phyloP scores from a whole-genome alignment of 768 basidiomycete genomes.

The Collybia sp. region DNA sequence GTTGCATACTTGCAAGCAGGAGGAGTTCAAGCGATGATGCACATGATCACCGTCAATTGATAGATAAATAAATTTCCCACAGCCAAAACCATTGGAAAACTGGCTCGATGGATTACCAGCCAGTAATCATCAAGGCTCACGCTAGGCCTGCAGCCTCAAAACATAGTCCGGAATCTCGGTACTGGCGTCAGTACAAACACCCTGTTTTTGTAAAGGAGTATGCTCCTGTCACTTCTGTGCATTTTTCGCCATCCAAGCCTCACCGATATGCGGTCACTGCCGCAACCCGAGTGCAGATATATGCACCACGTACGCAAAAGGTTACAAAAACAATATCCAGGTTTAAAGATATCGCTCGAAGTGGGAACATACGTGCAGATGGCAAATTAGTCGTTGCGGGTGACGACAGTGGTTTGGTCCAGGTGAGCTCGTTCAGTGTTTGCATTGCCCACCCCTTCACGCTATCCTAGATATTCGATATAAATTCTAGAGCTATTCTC shows the following conservation, averaged over 20 bases:
- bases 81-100: too few relatives aligned
- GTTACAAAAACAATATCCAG: conserved; percentile 94
- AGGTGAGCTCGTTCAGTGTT: conserved; percentile 38
- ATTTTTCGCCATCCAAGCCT: conserved; percentile 84
- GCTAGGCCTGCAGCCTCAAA: conserved; percentile 48
- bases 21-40: too few relatives aligned
- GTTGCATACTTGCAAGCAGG: conserved; percentile 5
- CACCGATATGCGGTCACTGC: conserved; percentile 96
- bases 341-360: conserved; percentile 94
- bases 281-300: conserved; percentile 90
- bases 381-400: conserved; percentile 95
- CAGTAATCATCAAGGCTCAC: conserved; percentile 63
- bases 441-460: not conserved
- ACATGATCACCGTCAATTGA: too few relatives aligned
- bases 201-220: conserved; percentile 97
- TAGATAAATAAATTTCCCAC: too few relatives aligned
- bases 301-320: conserved; percentile 94
- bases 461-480: conserved; percentile 74
- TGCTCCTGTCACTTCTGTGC: conserved; percentile 90
- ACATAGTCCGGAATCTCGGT: conserved; percentile 70
- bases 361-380: conserved; percentile 84
- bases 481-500: conserved; percentile 89
- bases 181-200: conserved; percentile 85
- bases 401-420: conserved; percentile 87
- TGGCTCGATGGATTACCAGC: conserved; percentile 78